Base-by-base conservation (phyloP, 179 eudicot species). In the Gypsophila paniculata region DNA sequence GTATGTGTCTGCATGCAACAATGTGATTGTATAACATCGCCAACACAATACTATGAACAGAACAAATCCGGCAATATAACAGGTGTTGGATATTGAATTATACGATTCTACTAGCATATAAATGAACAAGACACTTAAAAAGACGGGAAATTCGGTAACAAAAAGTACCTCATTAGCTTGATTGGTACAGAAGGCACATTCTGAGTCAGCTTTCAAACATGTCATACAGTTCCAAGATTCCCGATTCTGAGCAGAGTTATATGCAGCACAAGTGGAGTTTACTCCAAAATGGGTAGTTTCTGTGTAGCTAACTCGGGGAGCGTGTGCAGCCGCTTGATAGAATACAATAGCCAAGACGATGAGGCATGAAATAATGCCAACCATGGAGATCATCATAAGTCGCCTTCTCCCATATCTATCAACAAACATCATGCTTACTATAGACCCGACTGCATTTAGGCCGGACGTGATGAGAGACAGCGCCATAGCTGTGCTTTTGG, bases 391-490 rank as follows among this genome's bases (percentile, higher is more conserved):
- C 4, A 93, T 83, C 97, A 93, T 91, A 72, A 91, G 77, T 65
- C 77, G 80, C 61, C 97, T 85, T 79, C 98, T 88, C 26, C 97
- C 98, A 26, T 69, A 80, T 70, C 91, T 83, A 68, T 93, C 98
- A 0, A 93, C 93, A 54, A 89, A 84, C 61, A 77, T 71, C 93
- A 93, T 93, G 78, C 97, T 91, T 3, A 85, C 82, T 34, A 93
- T 76, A 5, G 97, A 82, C 10, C 97, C 98, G 0, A 88, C 2
- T 19, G 93, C 89, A 61, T 93, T 91, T 2, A 93, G 88, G 14
- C 97, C 97, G 0, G 98, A 88, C 1, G 97, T 91, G 60, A 93
- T 71, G 19, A 91, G 80, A 25, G 97, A 93, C 17, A 93, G 91
- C 10, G 97, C 93, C 62, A 93, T 71, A 9, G 97, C 98, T 0